Base-by-base conservation (phyloP, 2,329 filamentous ascomycete genomes). In the Fusarium chuoi region DNA sequence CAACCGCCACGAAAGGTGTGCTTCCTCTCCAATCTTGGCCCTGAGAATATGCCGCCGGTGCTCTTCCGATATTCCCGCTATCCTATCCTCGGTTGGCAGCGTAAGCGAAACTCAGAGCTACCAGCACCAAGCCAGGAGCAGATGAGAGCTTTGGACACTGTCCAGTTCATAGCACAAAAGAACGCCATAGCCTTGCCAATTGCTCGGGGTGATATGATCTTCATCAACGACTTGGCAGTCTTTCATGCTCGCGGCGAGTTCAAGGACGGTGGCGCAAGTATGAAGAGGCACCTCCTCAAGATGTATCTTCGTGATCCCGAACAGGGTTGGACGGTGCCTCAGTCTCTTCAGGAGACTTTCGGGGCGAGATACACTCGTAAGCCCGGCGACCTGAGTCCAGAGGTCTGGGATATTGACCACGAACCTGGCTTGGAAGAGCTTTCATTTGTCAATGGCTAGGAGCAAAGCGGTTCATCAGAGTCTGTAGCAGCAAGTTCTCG, bases 191-290 rank as follows among this genome's bases (percentile, higher is more conserved):
- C 18, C 9, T 11, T 12, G 12, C 3, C n/a, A 15, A n/a, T 38
- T 8, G 15, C 22, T 4, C 13, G n/a, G 11, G 18, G 6, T 15
- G n/a, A 8, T 6, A 22, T 38, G 6, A 4, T 12, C 12, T 38
- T 38, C 7, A 22, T 38, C n/a, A 22, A 26, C 4, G n/a, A 15
- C 18, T 22, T 52, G 18, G 30, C 18, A 26, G 6, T 52, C 1
- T 52, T 52, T 2, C 18, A 52, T 15, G n/a, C 33, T 38, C 33
- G n/a, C 6, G 3, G 10, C 7, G 13, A 35, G n/a, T 38, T 22
- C 6, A 38, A 26, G 2, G 22, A 4, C 4, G 24, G 4, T 15
- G n/a, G 22, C 6, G 9, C 4, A 28, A 5, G 18, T 6, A 38
- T 22, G 18, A 54, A 38, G 7, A 38, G 4, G 2, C 10, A 28